Base-by-base conservation (phyloP, 2,329 filamentous ascomycete genomes). In the Trichoderma sp. region DNA sequence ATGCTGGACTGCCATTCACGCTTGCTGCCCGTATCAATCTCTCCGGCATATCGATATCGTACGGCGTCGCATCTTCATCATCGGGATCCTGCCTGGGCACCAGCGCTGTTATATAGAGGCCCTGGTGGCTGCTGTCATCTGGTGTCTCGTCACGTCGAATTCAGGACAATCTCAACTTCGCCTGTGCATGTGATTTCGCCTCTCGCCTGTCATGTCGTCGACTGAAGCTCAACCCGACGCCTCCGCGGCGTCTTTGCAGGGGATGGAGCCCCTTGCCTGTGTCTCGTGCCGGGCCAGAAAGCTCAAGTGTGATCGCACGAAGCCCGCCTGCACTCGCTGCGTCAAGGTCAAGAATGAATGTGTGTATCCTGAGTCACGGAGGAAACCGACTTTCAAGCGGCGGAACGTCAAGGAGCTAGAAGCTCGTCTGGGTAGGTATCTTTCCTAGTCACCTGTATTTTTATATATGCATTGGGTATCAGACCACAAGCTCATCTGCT, bases 331-430 rank as follows among this genome's bases (percentile, higher is more conserved):
- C 78, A 89, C 90, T 56, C 95, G 94, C 24, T 98, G 95, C 81
- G 85, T 88, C 69, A 89, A 92, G 75, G 83, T 95, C 61, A 88
- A 90, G 67, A 90, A 91, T 79, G 91, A 93, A 68, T 98, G 95
- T 82, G 87, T 92, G 71, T 98, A 97, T 81, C 95, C 97, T 73
- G 93, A 97, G 82, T 92, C 94, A 71, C 88, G 94, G 78, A 91
- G 93, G 82, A 97, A 97, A 84, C 93, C 93, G 70, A 92, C 93
- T 5, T 92, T 93, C 24, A 97, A 97, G 84, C 87, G 94, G 77
- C 91, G 93, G 75, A 97, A 97, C 81, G 95, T 97, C 73, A 96
- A 93, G 83, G 92, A 96, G 79, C 84, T 98, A 71, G 95, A 98
- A 81, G 93, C 93, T 74, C 89, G 95, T 78, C 84, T 98, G 79